These are phyloP conservation scores for Apiotrichum veenhuisii DNA, from an alignment of 1,284 basidiomycete genomes.

Conservation along the genomic window DNA sequence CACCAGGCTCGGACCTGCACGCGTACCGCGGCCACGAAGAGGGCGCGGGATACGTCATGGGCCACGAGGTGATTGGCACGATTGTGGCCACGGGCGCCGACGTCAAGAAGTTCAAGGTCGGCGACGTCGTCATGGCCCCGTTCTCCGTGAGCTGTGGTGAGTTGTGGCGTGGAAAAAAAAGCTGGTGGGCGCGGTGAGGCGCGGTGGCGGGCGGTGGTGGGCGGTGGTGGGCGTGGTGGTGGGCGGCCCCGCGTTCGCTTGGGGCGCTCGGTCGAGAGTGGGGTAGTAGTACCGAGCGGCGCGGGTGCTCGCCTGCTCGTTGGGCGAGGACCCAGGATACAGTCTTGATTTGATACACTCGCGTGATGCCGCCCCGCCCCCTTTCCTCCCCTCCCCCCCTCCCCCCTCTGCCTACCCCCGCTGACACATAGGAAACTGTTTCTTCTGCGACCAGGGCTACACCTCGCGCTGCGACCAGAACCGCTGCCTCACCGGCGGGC, in stretches of 20 bases:
- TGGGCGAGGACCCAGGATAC: too few relatives aligned
- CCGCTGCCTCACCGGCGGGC: conserved; percentile 68
- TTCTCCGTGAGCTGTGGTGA: conserved; percentile 80
- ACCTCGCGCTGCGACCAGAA: conserved; percentile 70
- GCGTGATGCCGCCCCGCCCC: too few relatives aligned
- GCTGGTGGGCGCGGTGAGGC: too few relatives aligned
- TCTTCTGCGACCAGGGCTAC: conserved; percentile 67
- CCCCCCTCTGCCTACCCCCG: neutral
- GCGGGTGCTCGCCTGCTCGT: too few relatives aligned
- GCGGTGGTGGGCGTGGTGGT: too few relatives aligned
- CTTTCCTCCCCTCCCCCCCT: too few relatives aligned
- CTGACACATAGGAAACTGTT: conserved; percentile 31
- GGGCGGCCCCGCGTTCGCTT: too few relatives aligned
- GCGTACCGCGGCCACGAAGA: conserved; percentile 62
- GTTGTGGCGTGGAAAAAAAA: conserved; percentile 47
- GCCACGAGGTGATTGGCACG: conserved; percentile 80
- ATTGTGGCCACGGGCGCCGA: conserved; percentile 59
- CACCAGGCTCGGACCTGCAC: conserved; percentile 74
- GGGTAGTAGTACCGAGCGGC: too few relatives aligned
- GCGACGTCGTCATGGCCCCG: conserved; percentile 80
- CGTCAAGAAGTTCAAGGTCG: conserved; percentile 60
- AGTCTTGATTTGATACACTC: too few relatives aligned
- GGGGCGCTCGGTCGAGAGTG: too few relatives aligned
- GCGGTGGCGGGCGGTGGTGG: too few relatives aligned
- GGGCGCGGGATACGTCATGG: conserved; percentile 47